Percentiles rank a stretch among this genome's conserved stretches.
Conservation (phyloP, 768 basidiomycete species). For the Kondoa subrosea region DNA sequence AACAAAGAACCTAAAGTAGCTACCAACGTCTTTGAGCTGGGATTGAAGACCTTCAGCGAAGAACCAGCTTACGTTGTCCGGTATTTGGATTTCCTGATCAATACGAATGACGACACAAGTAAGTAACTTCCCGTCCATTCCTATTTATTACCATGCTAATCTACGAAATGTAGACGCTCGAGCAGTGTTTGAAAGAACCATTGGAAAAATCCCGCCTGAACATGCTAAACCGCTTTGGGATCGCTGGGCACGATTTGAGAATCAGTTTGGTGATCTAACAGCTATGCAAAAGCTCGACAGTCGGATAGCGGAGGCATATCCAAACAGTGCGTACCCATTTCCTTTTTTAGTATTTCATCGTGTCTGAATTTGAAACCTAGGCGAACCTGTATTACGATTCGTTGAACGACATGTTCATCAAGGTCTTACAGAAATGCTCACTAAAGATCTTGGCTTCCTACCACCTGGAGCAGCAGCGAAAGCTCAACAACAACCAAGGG, state of each 20-base stretch:
- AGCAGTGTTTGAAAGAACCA: slow-evolving; percentile 81
- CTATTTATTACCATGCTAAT: not conserved
- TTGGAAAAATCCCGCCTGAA: slow-evolving; percentile 53
- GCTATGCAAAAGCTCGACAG: slow-evolving; percentile 76
- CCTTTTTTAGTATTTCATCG: not conserved
- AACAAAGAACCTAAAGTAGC: slow-evolving; percentile 64
- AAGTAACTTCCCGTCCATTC: slow-evolving; percentile 30
- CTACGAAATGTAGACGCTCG: slow-evolving; percentile 54
- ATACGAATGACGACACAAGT: slow-evolving; percentile 92
- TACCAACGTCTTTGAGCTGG: slow-evolving; percentile 82
- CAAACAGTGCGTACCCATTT: slow-evolving; percentile 45
- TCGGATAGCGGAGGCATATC: slow-evolving; percentile 71
- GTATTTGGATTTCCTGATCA: slow-evolving; percentile 82
- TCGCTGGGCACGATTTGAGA: slow-evolving; percentile 87
- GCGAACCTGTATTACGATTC: slow-evolving; percentile 69
- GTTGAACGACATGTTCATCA: slow-evolving; percentile 38
- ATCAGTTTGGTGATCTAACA: slow-evolving; percentile 80
- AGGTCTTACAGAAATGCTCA: slow-evolving; percentile 71
- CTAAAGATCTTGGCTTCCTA: slow-evolving; percentile 63
- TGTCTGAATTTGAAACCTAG: slow-evolving; percentile 35
- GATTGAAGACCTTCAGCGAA: slow-evolving; percentile 65
- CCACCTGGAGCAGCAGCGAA: slow-evolving; percentile 10
- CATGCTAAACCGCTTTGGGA: slow-evolving; percentile 81
- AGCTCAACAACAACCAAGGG: slow-evolving; percentile 24
- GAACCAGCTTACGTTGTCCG: slow-evolving; percentile 56